Base-by-base conservation (phyloP, 805 yeast genomes). In the Brettanomyces sp. region DNA sequence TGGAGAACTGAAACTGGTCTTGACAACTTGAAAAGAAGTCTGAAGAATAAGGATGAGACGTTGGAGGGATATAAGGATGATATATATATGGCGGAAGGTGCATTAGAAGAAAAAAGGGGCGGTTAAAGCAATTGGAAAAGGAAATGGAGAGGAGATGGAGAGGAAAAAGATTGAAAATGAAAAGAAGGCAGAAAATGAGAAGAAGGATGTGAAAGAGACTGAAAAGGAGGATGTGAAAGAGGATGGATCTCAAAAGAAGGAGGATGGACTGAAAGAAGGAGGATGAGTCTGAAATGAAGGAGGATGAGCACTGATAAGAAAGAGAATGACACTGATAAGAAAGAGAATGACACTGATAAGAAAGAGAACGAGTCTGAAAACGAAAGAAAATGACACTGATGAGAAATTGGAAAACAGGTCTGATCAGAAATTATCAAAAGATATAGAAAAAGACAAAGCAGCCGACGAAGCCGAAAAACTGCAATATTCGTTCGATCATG, bases 31-130 rank as follows among this genome's bases (percentile, higher is more conserved):
- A 52, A 52, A 42, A 12, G 38, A 1, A 48, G 50, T 32, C 24
- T 44, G 25, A 43, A 34, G 24, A 47, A 50, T 28, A 40, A 41
- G 3, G 52, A 46, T 2, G 56, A 54, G 3, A 39, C 48, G 6
- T 41, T 62, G 13, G 62, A 62, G 11, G 46, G 47, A 21, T 56
- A 55, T 36, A 57, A 49, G 48, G 65, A 62, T 50, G 65, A 56
- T 22, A 39, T 63, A 9, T 63, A 63, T 42, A 52, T 53, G 30
- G 44, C 55, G 0, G 50, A 55, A 5, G 65, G 65, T 4, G 52
- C 54, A 32, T 36, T 49, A 9, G 47, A 46, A 22, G 39, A 44
- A 18, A 34, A 11, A 44, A 42, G 14, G 30, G 43, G 12, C 44
- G 42, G 22, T 36, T 28, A 23, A 28, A 38, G 13, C 49, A 46